phyloP scores from a whole-genome alignment of 768 basidiomycete species.

The Phallus indusiatus region DNA sequence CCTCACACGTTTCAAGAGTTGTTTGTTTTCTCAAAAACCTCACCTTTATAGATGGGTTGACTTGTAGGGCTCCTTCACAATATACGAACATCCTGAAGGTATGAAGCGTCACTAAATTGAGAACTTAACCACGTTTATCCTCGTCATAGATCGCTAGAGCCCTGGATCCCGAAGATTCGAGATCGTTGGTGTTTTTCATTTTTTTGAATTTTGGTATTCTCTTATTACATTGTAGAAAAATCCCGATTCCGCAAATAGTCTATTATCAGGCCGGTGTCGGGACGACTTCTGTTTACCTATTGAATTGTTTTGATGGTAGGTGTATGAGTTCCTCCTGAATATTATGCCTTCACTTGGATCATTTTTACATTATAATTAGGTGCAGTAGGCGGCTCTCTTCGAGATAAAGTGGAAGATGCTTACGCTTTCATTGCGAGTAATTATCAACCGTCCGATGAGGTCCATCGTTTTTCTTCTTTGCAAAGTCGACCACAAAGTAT shows the following conservation, averaged over 20 bases:
- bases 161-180: constrained; percentile 22
- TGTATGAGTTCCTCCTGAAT: background rate
- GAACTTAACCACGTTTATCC: background rate
- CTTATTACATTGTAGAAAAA: constrained; percentile 8
- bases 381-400: constrained; percentile 50
- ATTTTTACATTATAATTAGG: constrained; percentile 29
- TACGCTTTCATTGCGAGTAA: constrained; percentile 76
- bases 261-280: constrained; percentile 58
- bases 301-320: constrained; percentile 51
- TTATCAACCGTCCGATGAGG: constrained; percentile 64
- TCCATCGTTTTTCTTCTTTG: constrained; percentile 15
- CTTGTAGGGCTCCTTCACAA: constrained; percentile 12
- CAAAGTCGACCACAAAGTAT: background rate
- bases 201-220: background rate
- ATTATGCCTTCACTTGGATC: background rate
- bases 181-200: constrained; percentile 17
- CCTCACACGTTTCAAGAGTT: background rate
- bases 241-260: constrained; percentile 49
- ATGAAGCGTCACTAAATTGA: background rate
- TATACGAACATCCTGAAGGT: constrained; percentile 4
- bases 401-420: constrained; percentile 65
- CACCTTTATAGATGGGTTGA: constrained; percentile 34
- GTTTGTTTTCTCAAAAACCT: background rate
- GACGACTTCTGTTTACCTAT: constrained; percentile 47
- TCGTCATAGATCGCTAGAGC: constrained; percentile 19